These are phyloP conservation scores for Vaucheria bursata DNA, from an alignment of 352 stramenopile genomes.

Conservation along the genomic window DNA sequence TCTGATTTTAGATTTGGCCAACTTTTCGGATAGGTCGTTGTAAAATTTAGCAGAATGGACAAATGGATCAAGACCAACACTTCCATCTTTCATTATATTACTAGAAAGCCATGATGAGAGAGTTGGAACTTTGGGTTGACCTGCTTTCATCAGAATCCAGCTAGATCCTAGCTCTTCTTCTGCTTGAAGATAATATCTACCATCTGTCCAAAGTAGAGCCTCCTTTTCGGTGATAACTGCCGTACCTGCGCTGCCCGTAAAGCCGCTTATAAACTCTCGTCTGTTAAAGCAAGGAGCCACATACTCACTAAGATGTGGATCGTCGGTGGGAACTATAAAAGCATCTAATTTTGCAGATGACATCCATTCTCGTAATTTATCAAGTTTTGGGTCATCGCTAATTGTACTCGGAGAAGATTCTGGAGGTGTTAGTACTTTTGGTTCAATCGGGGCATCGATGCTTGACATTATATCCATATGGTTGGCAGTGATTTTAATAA, in stretches of 20 bases:
- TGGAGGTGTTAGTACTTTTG: no score
- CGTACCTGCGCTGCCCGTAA: constrained; percentile 92
- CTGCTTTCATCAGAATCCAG: constrained; percentile 90
- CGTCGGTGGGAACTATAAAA: constrained; percentile 88
- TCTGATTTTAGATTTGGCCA: constrained; percentile 46
- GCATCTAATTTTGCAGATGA: constrained; percentile 52
- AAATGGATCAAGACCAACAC: constrained; percentile 87
- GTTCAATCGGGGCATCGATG: no score
- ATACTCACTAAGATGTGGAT: constrained; percentile 93
- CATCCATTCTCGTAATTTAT: constrained; percentile 14
- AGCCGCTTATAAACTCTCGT: constrained; percentile 85
- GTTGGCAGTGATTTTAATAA: no score
- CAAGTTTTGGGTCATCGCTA: neutral
- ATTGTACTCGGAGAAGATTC: no score
- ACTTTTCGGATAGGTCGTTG: constrained; percentile 51
- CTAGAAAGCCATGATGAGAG: constrained; percentile 68
- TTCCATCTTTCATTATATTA: constrained; percentile 58
- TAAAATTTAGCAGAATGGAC: constrained; percentile 76
- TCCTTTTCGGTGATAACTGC: constrained; percentile 60
- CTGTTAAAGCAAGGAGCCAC: constrained; percentile 86
- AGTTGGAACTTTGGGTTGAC: constrained; percentile 75
- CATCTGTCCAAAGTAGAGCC: constrained; percentile 94
- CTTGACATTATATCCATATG: no score
- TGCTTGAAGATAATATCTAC: constrained; percentile 94
- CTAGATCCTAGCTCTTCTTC: constrained; percentile 76